A percentile compares a stretch with the other conserved stretches of the same genome.
Evolutionary conservation across 805 yeast genomes (phyloP).

Genomic region (Starmerella kuoi): DNA sequence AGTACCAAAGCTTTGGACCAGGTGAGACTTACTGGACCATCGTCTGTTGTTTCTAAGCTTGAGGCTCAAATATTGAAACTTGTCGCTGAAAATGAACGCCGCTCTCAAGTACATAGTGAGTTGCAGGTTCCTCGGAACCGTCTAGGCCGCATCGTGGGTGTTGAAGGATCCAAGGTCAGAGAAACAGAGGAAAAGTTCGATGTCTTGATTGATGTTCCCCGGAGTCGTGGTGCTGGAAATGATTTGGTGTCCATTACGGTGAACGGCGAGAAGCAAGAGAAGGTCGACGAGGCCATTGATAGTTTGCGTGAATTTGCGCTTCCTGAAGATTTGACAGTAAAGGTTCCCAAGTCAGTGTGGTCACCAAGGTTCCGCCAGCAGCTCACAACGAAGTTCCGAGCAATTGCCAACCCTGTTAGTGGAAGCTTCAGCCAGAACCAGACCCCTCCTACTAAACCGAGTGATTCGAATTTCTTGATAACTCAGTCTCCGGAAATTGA

Average conservation of each 20-base stretch:
- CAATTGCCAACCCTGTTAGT: neutral
- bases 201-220: constrained; percentile 58
- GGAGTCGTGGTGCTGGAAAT: constrained; percentile 52
- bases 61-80: constrained; percentile 48
- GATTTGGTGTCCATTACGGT: constrained; percentile 51
- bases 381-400: constrained; percentile 2
- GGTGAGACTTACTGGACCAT: constrained; percentile 59
- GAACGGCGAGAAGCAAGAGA: constrained; percentile 56
- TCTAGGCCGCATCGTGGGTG: constrained; percentile 69
- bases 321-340: constrained; percentile 45
- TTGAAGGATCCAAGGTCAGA: constrained; percentile 64
- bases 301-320: constrained; percentile 44
- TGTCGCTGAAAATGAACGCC: constrained; percentile 39
- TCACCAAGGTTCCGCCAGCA: constrained; percentile 1
- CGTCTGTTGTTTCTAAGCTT: constrained; percentile 55
- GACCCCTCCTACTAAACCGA: neutral
- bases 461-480: neutral
- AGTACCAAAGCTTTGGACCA: constrained; percentile 32
- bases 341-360: constrained; percentile 45
- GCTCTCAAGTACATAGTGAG: constrained; percentile 19
- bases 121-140: constrained; percentile 53
- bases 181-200: constrained; percentile 56
- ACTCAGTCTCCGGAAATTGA: neutral
- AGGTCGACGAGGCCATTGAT: constrained; percentile 42
- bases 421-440: neutral